These are phyloP conservation scores for Beauveria pseudobassiana DNA, from an alignment of 2,329 filamentous ascomycete species.

Conservation along the genomic window DNA sequence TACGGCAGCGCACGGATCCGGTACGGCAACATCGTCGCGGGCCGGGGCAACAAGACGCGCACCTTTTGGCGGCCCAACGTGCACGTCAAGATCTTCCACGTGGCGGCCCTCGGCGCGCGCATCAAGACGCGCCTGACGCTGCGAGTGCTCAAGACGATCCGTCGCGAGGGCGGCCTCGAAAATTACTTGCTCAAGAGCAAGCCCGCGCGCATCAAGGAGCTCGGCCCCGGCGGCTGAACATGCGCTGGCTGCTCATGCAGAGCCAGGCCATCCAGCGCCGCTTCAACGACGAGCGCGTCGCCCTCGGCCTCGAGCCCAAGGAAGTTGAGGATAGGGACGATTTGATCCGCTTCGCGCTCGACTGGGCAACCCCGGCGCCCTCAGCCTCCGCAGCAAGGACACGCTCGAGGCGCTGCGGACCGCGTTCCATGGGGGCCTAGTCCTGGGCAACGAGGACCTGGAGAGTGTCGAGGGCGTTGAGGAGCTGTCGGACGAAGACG, in stretches of 20 bases:
- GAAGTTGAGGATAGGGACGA: conserved; percentile 29
- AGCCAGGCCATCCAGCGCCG: conserved; percentile 56
- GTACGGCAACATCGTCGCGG: conserved; percentile 73
- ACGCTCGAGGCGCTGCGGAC: conserved; percentile 31
- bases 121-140: conserved; percentile 64
- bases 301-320: conserved; percentile 50
- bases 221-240: conserved; percentile 82
- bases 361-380: conserved; percentile 33
- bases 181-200: conserved; percentile 83
- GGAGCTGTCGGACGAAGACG: conserved; percentile 32
- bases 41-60: conserved; percentile 62
- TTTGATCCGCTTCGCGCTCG: conserved; percentile 33
- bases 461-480: conserved; percentile 24
- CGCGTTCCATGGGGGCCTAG: conserved; percentile 36
- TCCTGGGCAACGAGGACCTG: conserved; percentile 20
- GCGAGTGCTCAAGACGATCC: conserved; percentile 64
- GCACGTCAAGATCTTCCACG: conserved; percentile 60
- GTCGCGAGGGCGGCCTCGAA: conserved; percentile 83
- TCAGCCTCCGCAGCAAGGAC: conserved; percentile 27
- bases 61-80: conserved; percentile 67
- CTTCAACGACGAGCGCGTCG: conserved; percentile 57
- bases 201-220: conserved; percentile 68
- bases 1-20: conserved; percentile 65
- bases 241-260: conserved; percentile 87
- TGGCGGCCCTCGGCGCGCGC: conserved; percentile 50